Percentiles rank a stretch among this genome's conserved stretches.
These are phyloP conservation scores for Quercus cerris DNA, from an alignment of 306 rosid species.

Conservation along the genomic window DNA sequence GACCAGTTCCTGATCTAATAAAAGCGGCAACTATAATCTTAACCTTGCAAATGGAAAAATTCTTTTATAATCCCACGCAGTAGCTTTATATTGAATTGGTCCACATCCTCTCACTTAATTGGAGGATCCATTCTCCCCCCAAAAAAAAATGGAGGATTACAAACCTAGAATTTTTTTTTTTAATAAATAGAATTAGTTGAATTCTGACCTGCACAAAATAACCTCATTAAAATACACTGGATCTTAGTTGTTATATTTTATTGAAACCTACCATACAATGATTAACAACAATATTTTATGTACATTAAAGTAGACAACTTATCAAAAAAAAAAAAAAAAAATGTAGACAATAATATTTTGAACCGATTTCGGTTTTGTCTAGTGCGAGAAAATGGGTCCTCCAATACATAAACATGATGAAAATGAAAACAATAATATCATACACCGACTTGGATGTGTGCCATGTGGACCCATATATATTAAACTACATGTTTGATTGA, in stretches of 20 bases:
- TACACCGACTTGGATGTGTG: constrained; percentile 9
- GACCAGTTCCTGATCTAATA: constrained; percentile 9
- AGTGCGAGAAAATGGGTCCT: constrained; percentile 11
- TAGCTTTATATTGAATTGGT: constrained; percentile 14
- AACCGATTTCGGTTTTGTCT: not conserved
- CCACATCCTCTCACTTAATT: constrained; percentile 10
- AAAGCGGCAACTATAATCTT: not conserved
- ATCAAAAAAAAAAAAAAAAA: too few species aligned
- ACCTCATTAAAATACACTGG: not conserved
- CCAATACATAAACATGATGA: not conserved
- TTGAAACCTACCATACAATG: not conserved
- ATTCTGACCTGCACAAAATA: constrained; percentile 15
- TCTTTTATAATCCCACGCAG: not conserved
- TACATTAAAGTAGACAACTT: not conserved
- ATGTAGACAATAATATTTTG: not conserved
- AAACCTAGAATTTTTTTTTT: not conserved
- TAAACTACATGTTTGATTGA: not conserved
- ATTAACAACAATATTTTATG: not conserved
- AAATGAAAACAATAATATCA: not conserved
- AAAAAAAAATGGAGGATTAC: not conserved
- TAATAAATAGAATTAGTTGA: not conserved
- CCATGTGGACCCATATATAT: constrained; percentile 11
- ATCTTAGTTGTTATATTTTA: not conserved
- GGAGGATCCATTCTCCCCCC: too few species aligned
- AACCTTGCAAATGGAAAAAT: not conserved